Conservation (phyloP, 768 basidiomycete genomes). For the Epithele typhae region DNA sequence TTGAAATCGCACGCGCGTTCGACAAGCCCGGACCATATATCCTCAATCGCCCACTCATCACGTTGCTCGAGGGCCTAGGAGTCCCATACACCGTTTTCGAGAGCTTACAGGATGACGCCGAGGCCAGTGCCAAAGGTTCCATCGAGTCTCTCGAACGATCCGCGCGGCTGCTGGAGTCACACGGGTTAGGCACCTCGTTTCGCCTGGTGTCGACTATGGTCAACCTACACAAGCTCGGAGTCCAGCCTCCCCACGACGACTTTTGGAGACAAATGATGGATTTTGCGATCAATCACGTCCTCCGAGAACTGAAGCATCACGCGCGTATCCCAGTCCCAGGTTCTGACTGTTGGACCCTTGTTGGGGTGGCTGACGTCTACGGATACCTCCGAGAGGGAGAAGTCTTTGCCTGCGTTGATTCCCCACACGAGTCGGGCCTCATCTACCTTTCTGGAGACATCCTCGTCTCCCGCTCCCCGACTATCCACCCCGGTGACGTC, state of each 20-base stretch:
- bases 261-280: constrained; percentile 53
- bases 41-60: constrained; percentile 61
- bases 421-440: constrained; percentile 29
- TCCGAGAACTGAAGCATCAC: constrained; percentile 57
- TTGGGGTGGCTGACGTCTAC: constrained; percentile 69
- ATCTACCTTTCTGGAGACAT: constrained; percentile 51
- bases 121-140: constrained; percentile 42
- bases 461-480: constrained; percentile 60
- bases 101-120: constrained; percentile 47
- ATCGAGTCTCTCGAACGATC: constrained; percentile 39
- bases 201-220: constrained; percentile 49
- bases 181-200: constrained; percentile 57
- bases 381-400: constrained; percentile 45
- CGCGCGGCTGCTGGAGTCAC: constrained; percentile 45
- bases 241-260: constrained; percentile 34
- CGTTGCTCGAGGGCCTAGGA: constrained; percentile 58
- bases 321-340: constrained; percentile 62
- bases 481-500: constrained; percentile 67
- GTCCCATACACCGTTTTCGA: constrained; percentile 51
- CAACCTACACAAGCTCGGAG: constrained; percentile 43
- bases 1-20: constrained; percentile 67
- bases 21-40: constrained; percentile 54
- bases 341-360: constrained; percentile 53
- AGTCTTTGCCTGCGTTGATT: constrained; percentile 58
- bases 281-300: constrained; percentile 55